These are phyloP conservation scores for Cryptomeria japonica DNA, from an alignment of 75 land plant species.

Conservation along the genomic window DNA sequence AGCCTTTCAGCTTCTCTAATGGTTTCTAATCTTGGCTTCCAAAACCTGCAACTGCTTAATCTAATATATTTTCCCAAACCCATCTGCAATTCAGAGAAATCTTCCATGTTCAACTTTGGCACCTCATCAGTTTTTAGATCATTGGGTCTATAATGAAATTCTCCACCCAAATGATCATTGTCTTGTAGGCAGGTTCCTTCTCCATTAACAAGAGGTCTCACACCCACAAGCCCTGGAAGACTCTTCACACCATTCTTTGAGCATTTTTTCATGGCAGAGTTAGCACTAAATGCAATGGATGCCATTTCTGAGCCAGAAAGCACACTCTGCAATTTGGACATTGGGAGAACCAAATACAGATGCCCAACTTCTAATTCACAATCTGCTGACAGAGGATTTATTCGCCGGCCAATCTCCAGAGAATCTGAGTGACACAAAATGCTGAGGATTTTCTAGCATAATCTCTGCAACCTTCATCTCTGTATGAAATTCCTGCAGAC, in stretches of 20 bases:
- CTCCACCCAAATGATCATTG: not conserved
- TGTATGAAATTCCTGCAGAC: constrained; percentile 24
- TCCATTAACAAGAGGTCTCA: not conserved
- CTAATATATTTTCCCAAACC: constrained; percentile 24
- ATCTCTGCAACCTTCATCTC: constrained; percentile 55
- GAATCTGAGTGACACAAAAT: constrained; percentile 49
- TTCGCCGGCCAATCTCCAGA: constrained; percentile 30
- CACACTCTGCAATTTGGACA: constrained; percentile 50
- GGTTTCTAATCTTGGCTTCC: constrained; percentile 64
- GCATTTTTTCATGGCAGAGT: constrained; percentile 24
- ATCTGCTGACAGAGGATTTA: constrained; percentile 43
- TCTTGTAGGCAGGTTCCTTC: not conserved
- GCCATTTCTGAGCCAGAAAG: constrained; percentile 38
- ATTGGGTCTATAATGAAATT: not conserved
- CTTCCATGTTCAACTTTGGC: constrained; percentile 27
- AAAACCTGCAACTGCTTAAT: constrained; percentile 44
- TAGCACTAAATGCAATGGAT: constrained; percentile 33
- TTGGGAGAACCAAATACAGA: constrained; percentile 61
- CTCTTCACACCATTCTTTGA: constrained; percentile 15
- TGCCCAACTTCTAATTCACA: constrained; percentile 39
- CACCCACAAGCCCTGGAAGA: constrained; percentile 22
- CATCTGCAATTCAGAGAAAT: not conserved
- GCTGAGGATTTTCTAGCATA: constrained; percentile 51
- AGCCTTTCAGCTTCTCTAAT: constrained; percentile 39
- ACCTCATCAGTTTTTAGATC: not conserved